Conservation (phyloP, 768 basidiomycete genomes). For the Boletus rubropictus region DNA sequence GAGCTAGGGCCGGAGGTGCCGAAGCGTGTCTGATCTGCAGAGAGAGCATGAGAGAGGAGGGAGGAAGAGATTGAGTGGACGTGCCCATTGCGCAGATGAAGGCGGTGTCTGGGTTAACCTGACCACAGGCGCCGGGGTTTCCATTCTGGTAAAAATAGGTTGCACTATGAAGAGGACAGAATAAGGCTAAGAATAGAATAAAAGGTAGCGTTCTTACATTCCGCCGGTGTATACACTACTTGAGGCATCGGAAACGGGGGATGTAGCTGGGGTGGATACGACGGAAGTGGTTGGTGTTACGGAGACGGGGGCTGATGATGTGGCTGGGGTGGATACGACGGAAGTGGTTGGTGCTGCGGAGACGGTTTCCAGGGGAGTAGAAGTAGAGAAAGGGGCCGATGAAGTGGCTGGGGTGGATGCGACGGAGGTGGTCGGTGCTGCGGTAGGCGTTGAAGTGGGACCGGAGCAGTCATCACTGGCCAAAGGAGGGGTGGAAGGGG, state of each 20-base stretch:
- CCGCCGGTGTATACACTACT: constrained; percentile 31
- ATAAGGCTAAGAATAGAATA: neutral
- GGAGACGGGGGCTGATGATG: neutral
- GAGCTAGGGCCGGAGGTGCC: constrained; percentile 44
- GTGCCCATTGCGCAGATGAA: constrained; percentile 60
- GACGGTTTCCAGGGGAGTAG: neutral
- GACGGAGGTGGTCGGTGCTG: neutral
- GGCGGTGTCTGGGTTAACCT: constrained; percentile 47
- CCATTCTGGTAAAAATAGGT: constrained; percentile 71
- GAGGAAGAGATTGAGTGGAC: constrained; percentile 12
- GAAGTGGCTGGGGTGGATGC: neutral
- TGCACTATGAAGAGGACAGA: constrained; percentile 36
- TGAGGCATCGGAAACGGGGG: constrained; percentile 19
- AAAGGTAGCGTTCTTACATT: constrained; percentile 33
- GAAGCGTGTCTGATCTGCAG: constrained; percentile 48
- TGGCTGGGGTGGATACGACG: no score
- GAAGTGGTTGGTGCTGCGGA: no score
- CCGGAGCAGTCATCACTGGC: neutral
- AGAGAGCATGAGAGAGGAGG: constrained; percentile 2
- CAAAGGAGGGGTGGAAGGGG: constrained; percentile 25
- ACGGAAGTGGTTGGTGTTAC: no score
- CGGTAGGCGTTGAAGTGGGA: neutral
- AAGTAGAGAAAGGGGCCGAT: neutral
- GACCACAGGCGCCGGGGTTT: constrained; percentile 76
- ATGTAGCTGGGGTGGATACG: no score